Base-by-base conservation (phyloP, 805 yeast species). In the Metschnikowia chrysomelidarum region DNA sequence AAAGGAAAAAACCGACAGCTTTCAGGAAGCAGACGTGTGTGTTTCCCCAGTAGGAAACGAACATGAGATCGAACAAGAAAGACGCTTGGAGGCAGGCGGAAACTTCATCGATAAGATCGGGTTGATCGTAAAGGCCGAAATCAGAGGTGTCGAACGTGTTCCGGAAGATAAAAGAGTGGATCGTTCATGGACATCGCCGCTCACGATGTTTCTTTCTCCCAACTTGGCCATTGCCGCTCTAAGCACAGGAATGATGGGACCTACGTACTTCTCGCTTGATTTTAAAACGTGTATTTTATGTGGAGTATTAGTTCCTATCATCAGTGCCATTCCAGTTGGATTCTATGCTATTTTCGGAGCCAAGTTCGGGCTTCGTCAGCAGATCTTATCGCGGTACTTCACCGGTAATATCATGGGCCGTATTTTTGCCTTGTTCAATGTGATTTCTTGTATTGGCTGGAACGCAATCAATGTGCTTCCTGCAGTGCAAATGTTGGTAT, bases 381-480 rank as follows among this genome's bases (percentile, higher is more conserved):
- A 57, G 39, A 50, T 60, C 22, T 41, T 60, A 26, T 53, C 60
- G 11, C 50, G 62, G 19, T 60, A 51, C 36, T 55, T 59, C 28
- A 57, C 60, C 2, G 66, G 66, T 8, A 55, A 55, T 30, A 38
- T 53, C 28, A 53, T 58, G 52, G 62, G 62, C 7, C 47, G 62
- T 32, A 30, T 54, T 6, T 58, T 58, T 41, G 58, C 62, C 5
- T 30, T 53, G 4, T 51, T 59, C 32, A 54, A 54, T 29, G 53
- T 54, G 12, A 53, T 58, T 21, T 43, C 55, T n/a, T 57, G 64
- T 36, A 43, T 60, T 25, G 64, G 64, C 9, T 60, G 67, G 65
- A 57, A 57, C 36, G 60, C 62, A 10, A 52, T 61, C 24, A 61
- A 61, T 31, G 44, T 51, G 25, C 47, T 61, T 25, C 57, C 57